phyloP scores from a whole-genome alignment of 2,329 filamentous ascomycete genomes.

The Diaporthe citriasiana region DNA sequence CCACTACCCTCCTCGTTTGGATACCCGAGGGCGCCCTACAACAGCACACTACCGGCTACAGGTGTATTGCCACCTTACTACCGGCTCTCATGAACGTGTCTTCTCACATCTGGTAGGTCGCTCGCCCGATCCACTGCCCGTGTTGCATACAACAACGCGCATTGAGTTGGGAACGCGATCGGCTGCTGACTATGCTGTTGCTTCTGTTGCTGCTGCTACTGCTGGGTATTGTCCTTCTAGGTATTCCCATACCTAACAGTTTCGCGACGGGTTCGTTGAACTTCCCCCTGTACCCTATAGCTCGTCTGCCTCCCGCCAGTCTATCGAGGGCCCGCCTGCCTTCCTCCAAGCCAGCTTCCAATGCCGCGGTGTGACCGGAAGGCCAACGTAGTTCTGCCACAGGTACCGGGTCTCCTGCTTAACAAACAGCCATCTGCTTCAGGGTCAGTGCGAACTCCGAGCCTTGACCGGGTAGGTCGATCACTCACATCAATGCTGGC shows the following conservation, averaged over 20 bases:
- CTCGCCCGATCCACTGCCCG: not conserved
- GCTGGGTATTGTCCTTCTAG: not conserved
- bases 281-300: slow-evolving; percentile 50
- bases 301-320: slow-evolving; percentile 54
- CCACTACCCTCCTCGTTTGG: not conserved
- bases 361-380: slow-evolving; percentile 63
- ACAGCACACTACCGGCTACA: not conserved
- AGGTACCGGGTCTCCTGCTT: slow-evolving; percentile 60
- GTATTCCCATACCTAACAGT: not conserved
- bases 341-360: slow-evolving; percentile 63
- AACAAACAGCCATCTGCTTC: slow-evolving; percentile 58
- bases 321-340: slow-evolving; percentile 7
- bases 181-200: not conserved
- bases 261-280: not conserved
- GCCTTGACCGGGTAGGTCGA: not conserved
- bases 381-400: slow-evolving; percentile 66
- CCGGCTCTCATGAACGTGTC: not conserved
- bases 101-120: not conserved
- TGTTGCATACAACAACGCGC: not conserved
- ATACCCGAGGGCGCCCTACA: not conserved
- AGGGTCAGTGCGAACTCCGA: slow-evolving; percentile 13
- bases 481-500: slow-evolving; percentile 78
- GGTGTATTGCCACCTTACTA: not conserved
- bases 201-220: not conserved
- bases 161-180: slow-evolving; percentile 28